Conservation (phyloP, 2,329 filamentous ascomycete genomes). For the Cladosporium oxysporum region DNA sequence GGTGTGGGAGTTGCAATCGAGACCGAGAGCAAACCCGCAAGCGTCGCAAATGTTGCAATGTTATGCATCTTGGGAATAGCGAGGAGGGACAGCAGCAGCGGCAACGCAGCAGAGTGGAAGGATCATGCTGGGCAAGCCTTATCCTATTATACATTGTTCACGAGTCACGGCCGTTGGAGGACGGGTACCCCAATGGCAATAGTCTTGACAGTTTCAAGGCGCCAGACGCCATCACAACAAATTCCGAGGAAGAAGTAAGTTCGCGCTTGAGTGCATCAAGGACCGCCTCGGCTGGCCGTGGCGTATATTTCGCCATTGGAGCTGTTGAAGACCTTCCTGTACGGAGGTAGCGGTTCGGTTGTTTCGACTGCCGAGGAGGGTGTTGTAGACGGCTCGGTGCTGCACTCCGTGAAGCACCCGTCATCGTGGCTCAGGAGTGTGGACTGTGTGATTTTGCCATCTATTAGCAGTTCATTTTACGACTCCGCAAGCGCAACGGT, state of each 20-base stretch:
- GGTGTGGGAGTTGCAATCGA: conserved; percentile 1
- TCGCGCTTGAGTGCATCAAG: neutral
- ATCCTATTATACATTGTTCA: neutral
- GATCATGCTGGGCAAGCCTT: neutral
- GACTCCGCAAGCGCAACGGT: neutral
- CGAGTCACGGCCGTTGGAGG: neutral
- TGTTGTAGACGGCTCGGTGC: neutral
- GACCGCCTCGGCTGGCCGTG: neutral
- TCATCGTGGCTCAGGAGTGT: neutral
- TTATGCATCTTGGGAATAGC: neutral
- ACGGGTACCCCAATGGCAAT: neutral
- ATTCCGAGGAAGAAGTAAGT: neutral
- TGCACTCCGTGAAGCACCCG: neutral
- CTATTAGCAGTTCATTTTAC: neutral
- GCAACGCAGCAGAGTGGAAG: neutral
- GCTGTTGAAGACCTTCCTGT: neutral
- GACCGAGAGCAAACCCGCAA: conserved; percentile 1
- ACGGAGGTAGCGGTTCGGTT: neutral
- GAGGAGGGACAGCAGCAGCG: neutral
- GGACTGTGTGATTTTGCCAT: neutral
- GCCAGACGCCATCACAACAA: neutral
- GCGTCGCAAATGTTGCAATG: neutral
- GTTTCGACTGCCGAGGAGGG: neutral
- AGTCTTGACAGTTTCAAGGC: neutral
- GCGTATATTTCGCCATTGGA: neutral